These are phyloP conservation scores for Dissophora ornata DNA, from an alignment of 192 early-diverging fungal genomes.

Conservation along the genomic window DNA sequence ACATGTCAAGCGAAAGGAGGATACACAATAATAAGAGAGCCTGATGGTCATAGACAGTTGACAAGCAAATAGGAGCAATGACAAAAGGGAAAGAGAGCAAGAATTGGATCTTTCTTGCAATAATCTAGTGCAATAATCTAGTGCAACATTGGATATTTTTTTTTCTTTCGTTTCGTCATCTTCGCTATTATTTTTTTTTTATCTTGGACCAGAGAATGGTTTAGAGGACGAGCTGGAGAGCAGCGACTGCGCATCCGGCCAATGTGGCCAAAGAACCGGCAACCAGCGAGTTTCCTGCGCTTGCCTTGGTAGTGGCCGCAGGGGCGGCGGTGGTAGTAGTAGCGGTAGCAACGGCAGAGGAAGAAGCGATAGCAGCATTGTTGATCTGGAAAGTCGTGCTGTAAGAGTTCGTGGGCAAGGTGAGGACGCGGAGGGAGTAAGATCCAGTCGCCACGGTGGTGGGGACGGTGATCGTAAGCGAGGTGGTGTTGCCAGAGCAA, in stretches of 20 bases:
- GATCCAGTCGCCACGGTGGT: background rate
- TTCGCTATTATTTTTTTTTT: background rate
- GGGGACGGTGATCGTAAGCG: slow-evolving; percentile 6
- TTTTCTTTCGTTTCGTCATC: too few relatives aligned
- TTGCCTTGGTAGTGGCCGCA: background rate
- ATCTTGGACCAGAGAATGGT: too few relatives aligned
- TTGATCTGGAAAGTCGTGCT: slow-evolving; percentile 16
- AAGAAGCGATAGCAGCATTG: too few relatives aligned
- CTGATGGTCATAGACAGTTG: too few relatives aligned
- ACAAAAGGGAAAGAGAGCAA: too few relatives aligned
- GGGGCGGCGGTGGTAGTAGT: background rate
- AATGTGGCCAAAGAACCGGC: slow-evolving; percentile 12
- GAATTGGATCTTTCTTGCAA: too few relatives aligned
- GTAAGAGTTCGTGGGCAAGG: slow-evolving; percentile 16
- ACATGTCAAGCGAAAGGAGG: too few relatives aligned
- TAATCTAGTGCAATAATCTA: too few relatives aligned
- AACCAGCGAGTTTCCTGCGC: slow-evolving; percentile 9
- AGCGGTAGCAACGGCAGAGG: too few relatives aligned
- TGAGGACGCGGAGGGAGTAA: slow-evolving; percentile 35
- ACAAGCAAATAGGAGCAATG: too few relatives aligned
- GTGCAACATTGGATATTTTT: too few relatives aligned
- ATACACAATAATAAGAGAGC: too few relatives aligned
- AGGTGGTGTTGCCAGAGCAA: slow-evolving; percentile 3
- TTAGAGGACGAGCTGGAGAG: slow-evolving; percentile 28
- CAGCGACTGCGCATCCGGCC: slow-evolving; percentile 12